Conservation (phyloP, 2,329 filamentous ascomycete species). For the Phyllosticta citrichinensis region DNA sequence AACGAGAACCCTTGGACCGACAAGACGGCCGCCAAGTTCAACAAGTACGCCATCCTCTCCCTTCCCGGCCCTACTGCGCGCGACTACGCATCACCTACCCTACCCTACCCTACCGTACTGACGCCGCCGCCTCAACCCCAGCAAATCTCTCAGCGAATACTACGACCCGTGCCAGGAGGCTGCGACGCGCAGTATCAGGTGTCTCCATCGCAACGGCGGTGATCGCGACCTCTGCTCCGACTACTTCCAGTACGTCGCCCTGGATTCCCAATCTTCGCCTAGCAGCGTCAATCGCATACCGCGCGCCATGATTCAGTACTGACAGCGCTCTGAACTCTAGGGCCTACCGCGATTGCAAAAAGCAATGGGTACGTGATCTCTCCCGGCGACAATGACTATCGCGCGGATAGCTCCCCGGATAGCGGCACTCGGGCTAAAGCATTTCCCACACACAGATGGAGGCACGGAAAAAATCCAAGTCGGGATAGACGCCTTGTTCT, state of each 20-base stretch:
- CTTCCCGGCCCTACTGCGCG: constrained; percentile 4
- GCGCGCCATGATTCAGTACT: background rate
- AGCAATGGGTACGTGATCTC: constrained; percentile 64
- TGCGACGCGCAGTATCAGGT: constrained; percentile 73
- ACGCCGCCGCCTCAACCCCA: constrained; percentile 27
- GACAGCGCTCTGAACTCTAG: constrained; percentile 35
- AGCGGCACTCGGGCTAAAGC: background rate
- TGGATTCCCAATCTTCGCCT: background rate
- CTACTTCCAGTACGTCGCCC: constrained; percentile 74
- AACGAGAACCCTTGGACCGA: constrained; percentile 20
- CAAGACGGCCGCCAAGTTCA: constrained; percentile 29
- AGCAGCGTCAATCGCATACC: background rate
- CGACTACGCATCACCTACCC: background rate
- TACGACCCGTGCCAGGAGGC: constrained; percentile 94
- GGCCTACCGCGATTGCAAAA: constrained; percentile 90
- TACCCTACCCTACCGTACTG: background rate
- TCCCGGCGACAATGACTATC: constrained; percentile 1
- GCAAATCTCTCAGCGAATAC: constrained; percentile 82
- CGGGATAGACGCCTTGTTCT: background rate
- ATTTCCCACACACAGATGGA: constrained; percentile 25
- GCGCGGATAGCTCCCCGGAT: constrained; percentile 5
- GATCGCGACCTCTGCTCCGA: constrained; percentile 85
- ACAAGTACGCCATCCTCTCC: constrained; percentile 22
- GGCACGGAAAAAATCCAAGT: constrained; percentile 37
- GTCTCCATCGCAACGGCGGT: constrained; percentile 77